A percentile compares a stretch with the other conserved stretches of the same genome.
These are phyloP conservation scores for Yamadazyma friedrichii DNA, from an alignment of 1,139 yeast species.

Conservation along the genomic window DNA sequence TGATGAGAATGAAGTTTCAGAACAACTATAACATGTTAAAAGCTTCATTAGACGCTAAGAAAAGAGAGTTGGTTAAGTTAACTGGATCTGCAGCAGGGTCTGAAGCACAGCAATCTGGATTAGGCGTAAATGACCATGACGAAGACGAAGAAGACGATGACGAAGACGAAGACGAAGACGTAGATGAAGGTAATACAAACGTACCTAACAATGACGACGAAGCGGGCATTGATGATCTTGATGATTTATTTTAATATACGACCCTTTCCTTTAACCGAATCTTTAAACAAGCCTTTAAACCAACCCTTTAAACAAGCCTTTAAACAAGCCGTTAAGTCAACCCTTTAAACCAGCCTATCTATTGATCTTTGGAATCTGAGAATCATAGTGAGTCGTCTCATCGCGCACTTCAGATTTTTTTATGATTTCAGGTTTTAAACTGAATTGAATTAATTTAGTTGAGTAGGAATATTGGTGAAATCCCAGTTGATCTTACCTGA, in stretches of 20 bases:
- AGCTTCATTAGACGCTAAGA: constrained; percentile 80
- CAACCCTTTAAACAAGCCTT: too few relatives aligned
- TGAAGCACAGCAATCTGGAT: constrained; percentile 19
- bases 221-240: constrained; percentile 41
- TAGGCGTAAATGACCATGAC: constrained; percentile 26
- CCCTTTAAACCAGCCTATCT: too few relatives aligned
- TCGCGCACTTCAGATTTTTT: background rate
- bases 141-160: constrained; percentile 29
- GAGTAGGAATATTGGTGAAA: background rate
- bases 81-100: constrained; percentile 25
- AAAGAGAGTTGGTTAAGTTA: constrained; percentile 56
- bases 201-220: constrained; percentile 17
- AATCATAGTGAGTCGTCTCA: background rate
- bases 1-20: constrained; percentile 82
- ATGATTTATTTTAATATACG: constrained; percentile 26
- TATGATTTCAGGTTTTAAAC: too few relatives aligned
- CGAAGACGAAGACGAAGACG: constrained; percentile 18
- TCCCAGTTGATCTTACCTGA: constrained; percentile 2
- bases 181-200: constrained; percentile 19
- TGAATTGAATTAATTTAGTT: too few relatives aligned
- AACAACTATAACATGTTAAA: constrained; percentile 78
- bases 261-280: too few relatives aligned
- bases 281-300: too few relatives aligned
- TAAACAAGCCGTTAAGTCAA: too few relatives aligned
- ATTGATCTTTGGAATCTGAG: too few relatives aligned